Evolutionary conservation across 768 basidiomycete species (phyloP).

Genomic region (Rhodosporidiobolus odoratus): DNA sequence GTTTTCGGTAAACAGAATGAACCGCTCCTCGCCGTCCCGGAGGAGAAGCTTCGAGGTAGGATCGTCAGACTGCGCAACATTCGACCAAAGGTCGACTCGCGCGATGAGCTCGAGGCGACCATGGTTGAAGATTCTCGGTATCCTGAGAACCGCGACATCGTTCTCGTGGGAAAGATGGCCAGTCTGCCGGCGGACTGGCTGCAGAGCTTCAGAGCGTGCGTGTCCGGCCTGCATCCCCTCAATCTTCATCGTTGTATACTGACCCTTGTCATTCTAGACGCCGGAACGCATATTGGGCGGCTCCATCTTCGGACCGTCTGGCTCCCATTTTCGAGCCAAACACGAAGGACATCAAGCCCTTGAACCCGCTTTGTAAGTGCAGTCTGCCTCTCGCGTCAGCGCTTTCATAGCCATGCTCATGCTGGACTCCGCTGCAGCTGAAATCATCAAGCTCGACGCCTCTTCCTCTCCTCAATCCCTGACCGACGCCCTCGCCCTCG

Average conservation of each 20-base stretch:
- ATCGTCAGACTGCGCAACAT: conserved; percentile 15
- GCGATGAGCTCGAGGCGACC: conserved; percentile 15
- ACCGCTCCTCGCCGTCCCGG: not conserved
- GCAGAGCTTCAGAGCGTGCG: not conserved
- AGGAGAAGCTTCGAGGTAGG: not conserved
- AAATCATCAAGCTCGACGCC: not conserved
- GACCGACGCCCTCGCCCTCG: not conserved
- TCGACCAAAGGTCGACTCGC: not conserved
- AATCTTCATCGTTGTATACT: not conserved
- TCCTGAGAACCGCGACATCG: not conserved
- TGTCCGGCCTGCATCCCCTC: not conserved
- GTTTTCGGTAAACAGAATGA: conserved; percentile 22
- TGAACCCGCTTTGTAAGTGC: not conserved
- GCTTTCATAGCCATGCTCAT: not conserved
- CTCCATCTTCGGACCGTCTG: too few relatives aligned
- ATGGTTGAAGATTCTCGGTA: conserved; percentile 14
- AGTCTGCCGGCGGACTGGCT: not conserved
- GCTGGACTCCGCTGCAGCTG: not conserved
- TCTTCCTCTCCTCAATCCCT: not conserved
- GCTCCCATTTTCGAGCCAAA: not conserved
- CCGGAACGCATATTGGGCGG: not conserved
- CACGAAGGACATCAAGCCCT: not conserved
- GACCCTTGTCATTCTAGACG: not conserved
- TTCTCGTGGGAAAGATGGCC: not conserved
- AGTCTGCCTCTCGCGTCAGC: not conserved